Evolutionary conservation across 306 rosid species (phyloP).

Genomic region (Vigna reflexopilosa): DNA sequence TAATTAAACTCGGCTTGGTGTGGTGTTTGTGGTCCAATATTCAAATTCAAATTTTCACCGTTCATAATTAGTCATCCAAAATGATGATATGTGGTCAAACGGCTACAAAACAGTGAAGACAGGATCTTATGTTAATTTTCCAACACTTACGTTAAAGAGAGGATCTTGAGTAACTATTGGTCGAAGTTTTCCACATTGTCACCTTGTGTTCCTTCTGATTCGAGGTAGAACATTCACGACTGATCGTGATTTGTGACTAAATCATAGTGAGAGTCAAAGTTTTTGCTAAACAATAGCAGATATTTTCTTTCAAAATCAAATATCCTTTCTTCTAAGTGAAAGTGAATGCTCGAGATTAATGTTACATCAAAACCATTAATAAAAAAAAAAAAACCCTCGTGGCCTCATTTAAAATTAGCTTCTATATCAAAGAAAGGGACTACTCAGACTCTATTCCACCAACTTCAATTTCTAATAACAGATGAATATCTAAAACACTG

Average conservation of each 20-base stretch:
- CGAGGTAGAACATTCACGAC: constrained; percentile 4
- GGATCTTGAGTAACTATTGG: constrained; percentile 52
- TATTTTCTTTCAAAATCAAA: neutral
- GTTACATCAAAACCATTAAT: neutral
- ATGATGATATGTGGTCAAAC: constrained; percentile 57
- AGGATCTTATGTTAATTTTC: constrained; percentile 48
- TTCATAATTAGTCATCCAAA: constrained; percentile 48
- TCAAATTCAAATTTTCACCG: constrained; percentile 33
- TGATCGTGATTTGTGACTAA: constrained; percentile 36
- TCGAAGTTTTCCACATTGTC: constrained; percentile 43
- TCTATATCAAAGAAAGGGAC: neutral
- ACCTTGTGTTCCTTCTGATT: constrained; percentile 20
- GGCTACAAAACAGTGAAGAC: constrained; percentile 37
- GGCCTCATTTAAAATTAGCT: neutral
- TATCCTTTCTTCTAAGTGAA: neutral
- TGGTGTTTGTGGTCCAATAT: constrained; percentile 49
- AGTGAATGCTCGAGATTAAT: neutral
- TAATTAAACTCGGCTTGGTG: neutral
- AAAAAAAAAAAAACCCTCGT: neutral
- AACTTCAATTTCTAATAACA: neutral
- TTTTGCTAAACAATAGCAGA: neutral
- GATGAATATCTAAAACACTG: neutral
- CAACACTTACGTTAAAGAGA: constrained; percentile 11
- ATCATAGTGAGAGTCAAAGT: constrained; percentile 14
- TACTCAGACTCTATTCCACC: neutral